Conservation (phyloP, 805 yeast genomes). For the Yarrowia alimentaria region DNA sequence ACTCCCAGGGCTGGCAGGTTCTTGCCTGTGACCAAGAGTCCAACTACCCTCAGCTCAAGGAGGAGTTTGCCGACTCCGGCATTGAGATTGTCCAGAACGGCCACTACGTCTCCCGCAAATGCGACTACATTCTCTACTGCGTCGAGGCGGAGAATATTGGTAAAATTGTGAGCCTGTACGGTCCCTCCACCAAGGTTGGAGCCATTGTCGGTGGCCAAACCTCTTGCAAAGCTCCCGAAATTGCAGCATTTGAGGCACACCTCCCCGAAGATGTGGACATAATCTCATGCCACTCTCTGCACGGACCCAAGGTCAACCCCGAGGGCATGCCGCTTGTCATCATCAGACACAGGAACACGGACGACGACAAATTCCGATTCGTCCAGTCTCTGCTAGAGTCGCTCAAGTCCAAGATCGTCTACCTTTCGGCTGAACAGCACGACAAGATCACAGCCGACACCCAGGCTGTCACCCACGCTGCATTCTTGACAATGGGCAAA, state of each 20-base stretch:
- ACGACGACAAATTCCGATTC: conserved; percentile 51
- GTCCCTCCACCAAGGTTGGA: conserved; percentile 80
- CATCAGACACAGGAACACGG: conserved; percentile 66
- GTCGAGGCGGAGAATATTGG: conserved; percentile 89
- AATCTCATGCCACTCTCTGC: conserved; percentile 84
- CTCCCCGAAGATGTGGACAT: conserved; percentile 80
- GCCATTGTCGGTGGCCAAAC: conserved; percentile 98
- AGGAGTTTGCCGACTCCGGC: conserved; percentile 44
- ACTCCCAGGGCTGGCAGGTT: conserved; percentile 83
- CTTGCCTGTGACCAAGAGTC: conserved; percentile 86
- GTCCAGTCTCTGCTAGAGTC: conserved; percentile 67
- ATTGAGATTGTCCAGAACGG: conserved; percentile 71
- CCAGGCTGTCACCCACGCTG: conserved; percentile 98
- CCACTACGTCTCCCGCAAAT: conserved; percentile 70
- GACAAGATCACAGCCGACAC: conserved; percentile 97
- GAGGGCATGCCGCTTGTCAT: conserved; percentile 91
- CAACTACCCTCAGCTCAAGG: conserved; percentile 47
- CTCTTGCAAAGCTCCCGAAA: conserved; percentile 89
- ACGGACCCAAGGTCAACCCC: conserved; percentile 88
- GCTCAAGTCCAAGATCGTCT: conserved; percentile 72
- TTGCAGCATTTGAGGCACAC: conserved; percentile 72
- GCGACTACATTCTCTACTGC: conserved; percentile 84
- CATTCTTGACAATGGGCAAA: conserved; percentile 92
- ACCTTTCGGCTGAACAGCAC: conserved; percentile 80
- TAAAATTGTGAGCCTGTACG: conserved; percentile 69